These are phyloP conservation scores for Psilocybe tampanensis DNA, from an alignment of 768 basidiomycete genomes.

Conservation along the genomic window DNA sequence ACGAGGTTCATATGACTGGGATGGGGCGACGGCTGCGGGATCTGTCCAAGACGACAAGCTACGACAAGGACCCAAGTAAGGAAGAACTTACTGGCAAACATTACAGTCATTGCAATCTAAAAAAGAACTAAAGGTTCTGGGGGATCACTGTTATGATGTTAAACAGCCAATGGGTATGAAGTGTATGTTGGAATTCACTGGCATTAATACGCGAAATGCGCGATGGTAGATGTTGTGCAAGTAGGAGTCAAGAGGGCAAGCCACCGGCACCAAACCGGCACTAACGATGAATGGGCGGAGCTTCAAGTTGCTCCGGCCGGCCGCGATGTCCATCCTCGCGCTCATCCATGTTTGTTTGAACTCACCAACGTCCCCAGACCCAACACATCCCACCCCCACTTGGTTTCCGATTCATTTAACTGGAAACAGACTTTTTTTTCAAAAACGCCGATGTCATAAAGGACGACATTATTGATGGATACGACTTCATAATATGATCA, in stretches of 20 bases:
- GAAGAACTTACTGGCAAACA: neutral
- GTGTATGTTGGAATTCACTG: too few relatives aligned
- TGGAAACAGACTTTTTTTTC: neutral
- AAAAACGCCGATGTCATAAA: neutral
- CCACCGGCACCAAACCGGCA: too few relatives aligned
- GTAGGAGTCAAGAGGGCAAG: too few relatives aligned
- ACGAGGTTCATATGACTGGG: conserved; percentile 10
- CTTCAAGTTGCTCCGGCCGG: too few relatives aligned
- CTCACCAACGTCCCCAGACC: too few relatives aligned
- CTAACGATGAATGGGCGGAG: too few relatives aligned
- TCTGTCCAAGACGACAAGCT: conserved; percentile 10
- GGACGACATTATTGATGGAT: neutral
- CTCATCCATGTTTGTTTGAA: too few relatives aligned
- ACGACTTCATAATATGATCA: neutral
- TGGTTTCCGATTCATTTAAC: too few relatives aligned
- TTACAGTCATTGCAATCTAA: neutral
- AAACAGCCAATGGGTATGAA: neutral
- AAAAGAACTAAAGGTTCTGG: neutral
- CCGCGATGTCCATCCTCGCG: too few relatives aligned
- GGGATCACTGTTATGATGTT: conserved; percentile 4
- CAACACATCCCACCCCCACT: too few relatives aligned
- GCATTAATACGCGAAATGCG: too few relatives aligned
- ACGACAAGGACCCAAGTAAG: neutral
- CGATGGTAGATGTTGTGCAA: too few relatives aligned
- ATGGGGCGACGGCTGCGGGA: conserved; percentile 18